A percentile compares a stretch with the other conserved stretches of the same genome.
Evolutionary conservation across 2,329 filamentous ascomycete genomes (phyloP).

Genomic region (Stemphylium vesicarium): DNA sequence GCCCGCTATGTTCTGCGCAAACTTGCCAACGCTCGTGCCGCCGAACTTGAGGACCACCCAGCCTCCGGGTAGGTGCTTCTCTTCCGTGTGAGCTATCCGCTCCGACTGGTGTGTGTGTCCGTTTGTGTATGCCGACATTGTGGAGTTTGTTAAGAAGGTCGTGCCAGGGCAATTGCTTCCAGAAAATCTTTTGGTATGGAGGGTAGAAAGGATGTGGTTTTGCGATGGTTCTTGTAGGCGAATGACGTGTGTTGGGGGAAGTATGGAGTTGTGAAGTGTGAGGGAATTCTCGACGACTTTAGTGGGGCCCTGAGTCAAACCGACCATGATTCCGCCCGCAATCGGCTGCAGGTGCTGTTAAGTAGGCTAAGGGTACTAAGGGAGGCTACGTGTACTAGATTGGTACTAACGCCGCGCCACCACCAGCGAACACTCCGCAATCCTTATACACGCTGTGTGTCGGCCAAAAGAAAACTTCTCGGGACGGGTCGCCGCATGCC

Average conservation of each 20-base stretch:
- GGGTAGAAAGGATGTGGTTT: neutral
- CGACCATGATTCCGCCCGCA: conserved; percentile 7
- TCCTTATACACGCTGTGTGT: neutral
- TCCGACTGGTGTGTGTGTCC: conserved; percentile 43
- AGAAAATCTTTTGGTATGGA: neutral
- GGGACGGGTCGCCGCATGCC: conserved; percentile 6
- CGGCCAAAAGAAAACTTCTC: neutral
- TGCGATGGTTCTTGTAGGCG: neutral
- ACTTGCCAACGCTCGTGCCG: conserved; percentile 94
- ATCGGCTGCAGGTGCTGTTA: conserved; percentile 9
- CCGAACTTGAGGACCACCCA: conserved; percentile 97
- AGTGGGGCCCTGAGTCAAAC: conserved; percentile 26
- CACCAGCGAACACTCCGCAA: neutral
- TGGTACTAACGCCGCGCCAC: conserved; percentile 4
- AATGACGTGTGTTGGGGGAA: conserved; percentile 13
- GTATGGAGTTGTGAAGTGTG: conserved; percentile 14
- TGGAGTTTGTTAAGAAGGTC: conserved; percentile 8
- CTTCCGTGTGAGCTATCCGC: conserved; percentile 52
- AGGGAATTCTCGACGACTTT: conserved; percentile 12
- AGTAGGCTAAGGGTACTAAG: neutral
- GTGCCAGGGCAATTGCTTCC: neutral
- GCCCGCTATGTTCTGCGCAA: conserved; percentile 68
- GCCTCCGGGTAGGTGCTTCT: conserved; percentile 58
- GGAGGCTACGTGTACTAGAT: no score
- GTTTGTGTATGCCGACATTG: conserved; percentile 39